Conservation (phyloP, 2,329 filamentous ascomycete genomes). For the Chaetomium sp. region DNA sequence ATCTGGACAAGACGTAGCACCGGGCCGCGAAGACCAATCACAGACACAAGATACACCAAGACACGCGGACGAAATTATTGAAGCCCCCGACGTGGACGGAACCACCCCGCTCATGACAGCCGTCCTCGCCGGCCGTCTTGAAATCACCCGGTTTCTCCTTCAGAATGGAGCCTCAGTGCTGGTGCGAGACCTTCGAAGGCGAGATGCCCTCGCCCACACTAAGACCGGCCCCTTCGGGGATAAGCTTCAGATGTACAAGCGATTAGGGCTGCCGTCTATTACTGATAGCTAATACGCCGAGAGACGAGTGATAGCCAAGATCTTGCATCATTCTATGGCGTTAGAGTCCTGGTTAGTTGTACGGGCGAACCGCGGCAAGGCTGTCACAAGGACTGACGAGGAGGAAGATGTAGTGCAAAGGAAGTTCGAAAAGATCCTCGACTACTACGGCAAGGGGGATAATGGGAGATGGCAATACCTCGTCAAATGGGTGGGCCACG, state of each 20-base stretch:
- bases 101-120: slow-evolving; percentile 15
- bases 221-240: background rate
- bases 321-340: slow-evolving; percentile 6
- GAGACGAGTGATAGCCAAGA: background rate
- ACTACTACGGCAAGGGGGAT: too few species aligned
- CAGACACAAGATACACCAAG: too few species aligned
- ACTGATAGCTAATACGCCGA: background rate
- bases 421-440: too few species aligned
- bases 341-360: slow-evolving; percentile 9
- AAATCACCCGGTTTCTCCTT: slow-evolving; percentile 6
- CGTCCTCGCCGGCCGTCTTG: slow-evolving; percentile 4
- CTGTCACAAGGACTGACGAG: too few species aligned
- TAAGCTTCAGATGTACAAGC: background rate
- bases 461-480: background rate
- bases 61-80: background rate
- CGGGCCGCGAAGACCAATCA: too few species aligned
- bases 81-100: slow-evolving; percentile 1
- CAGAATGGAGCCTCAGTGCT: slow-evolving; percentile 2
- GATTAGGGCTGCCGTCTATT: slow-evolving; percentile 1
- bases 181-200: background rate
- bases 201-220: background rate
- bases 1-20: too few species aligned
- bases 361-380: too few species aligned
- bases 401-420: too few species aligned
- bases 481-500: background rate